Base-by-base conservation (phyloP, 345 rosid species). In the Eucalyptus microcorys region DNA sequence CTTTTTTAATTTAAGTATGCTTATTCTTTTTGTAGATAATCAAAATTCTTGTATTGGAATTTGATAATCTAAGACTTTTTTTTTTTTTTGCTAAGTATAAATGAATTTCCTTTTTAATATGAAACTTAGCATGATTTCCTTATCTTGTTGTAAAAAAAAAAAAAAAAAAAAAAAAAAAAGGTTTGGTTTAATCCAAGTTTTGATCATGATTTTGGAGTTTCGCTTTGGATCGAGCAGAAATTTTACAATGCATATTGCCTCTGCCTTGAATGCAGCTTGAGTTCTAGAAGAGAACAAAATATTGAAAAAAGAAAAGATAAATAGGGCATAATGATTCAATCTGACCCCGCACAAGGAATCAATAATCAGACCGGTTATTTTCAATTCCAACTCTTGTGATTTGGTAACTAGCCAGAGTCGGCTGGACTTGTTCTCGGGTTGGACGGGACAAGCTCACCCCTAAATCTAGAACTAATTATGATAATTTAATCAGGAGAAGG, bases 341-440 rank as follows among this genome's bases (percentile, higher is more conserved):
- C 16, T 30, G 8, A 26, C 32, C 16, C 16, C 0, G 1, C 0
- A 59, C 32, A 59, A 27, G 68, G 16, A 27, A 59, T 12, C 8
- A 12, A 0, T 32, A 27, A 59, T 12, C 4, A 6, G 3, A 26
- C 24, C 0, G 4, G 32, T 59, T 59, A 27, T 3, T 26, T 26
- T 27, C 32, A 11, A 0, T 59, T 26, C 66, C 7, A 59, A 59
- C 30, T 26, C 30, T 59, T 27, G 32, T 11, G 32, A 26, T 26
- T 59, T 11, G 32, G 32, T 1, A 59, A 59, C 30, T 12, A 27
- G 14, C n/a, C 7, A 59, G 7, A 59, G 30, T 27, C 32, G 0
- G 2, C 32, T 10, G 3, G 14, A 26, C 66, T 27, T 10, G n/a
- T 59, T 59, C n/a, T 27, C 32, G 2, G 7, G 32, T 27, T 59